These are phyloP conservation scores for Pezicula rhizophila DNA, from an alignment of 2,329 filamentous ascomycete species.

Conservation along the genomic window DNA sequence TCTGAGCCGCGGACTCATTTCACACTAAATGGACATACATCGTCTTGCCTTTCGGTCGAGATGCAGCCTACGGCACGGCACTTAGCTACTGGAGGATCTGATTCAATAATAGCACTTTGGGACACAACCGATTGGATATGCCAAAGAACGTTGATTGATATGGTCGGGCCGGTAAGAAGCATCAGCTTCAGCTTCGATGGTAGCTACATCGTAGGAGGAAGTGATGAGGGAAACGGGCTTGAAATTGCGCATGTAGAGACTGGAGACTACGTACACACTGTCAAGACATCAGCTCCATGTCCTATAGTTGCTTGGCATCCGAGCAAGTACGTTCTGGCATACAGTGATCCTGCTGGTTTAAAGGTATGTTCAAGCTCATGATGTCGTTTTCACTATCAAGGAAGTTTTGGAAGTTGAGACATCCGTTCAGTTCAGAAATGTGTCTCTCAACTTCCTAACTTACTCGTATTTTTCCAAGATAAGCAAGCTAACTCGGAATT, in stretches of 20 bases:
- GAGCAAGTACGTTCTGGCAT: constrained; percentile 66
- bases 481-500: constrained; percentile 27
- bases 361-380: too few species aligned
- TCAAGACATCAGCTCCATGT: constrained; percentile 61
- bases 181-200: constrained; percentile 74
- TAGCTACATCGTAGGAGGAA: constrained; percentile 66
- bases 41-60: constrained; percentile 61
- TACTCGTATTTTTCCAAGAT: too few species aligned
- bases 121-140: constrained; percentile 75
- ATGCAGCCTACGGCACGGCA: constrained; percentile 66
- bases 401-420: too few species aligned
- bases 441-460: too few species aligned
- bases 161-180: constrained; percentile 64
- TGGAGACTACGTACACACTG: constrained; percentile 64
- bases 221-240: constrained; percentile 64
- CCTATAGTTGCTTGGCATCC: constrained; percentile 73
- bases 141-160: constrained; percentile 61
- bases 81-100: constrained; percentile 68
- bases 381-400: too few species aligned
- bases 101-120: constrained; percentile 72
- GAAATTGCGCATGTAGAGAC: constrained; percentile 69
- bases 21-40: constrained; percentile 65
- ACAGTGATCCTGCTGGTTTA: constrained; percentile 48
- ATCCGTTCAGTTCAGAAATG: too few species aligned
- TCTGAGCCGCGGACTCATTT: constrained; percentile 44